phyloP scores from a whole-genome alignment of 176 grass and related monocot genomes.

The Oryza australiensis region DNA sequence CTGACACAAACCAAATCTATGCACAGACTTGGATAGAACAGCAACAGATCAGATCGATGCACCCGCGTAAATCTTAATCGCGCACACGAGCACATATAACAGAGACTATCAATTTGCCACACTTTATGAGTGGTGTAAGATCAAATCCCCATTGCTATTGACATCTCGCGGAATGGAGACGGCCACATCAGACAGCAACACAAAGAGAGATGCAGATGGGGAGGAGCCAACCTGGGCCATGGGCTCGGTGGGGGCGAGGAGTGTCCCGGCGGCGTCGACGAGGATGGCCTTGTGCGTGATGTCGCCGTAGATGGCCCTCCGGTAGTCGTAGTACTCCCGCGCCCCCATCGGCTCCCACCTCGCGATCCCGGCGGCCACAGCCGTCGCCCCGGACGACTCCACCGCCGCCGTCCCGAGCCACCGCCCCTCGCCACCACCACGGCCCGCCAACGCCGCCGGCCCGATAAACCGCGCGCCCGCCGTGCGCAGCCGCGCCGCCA shows the following conservation, averaged over 20 bases:
- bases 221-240: conserved; percentile 74
- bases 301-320: conserved; percentile 85
- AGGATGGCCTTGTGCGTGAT: conserved; percentile 95
- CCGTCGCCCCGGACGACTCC: not conserved
- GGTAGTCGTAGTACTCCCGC: conserved; percentile 88
- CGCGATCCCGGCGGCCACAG: not conserved
- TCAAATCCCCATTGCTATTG: not conserved
- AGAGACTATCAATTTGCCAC: not conserved
- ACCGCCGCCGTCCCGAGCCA: conserved; percentile 33
- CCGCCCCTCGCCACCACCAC: conserved; percentile 12
- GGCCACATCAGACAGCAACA: not conserved
- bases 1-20: not conserved
- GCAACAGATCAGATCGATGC: conserved; percentile 19
- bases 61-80: not conserved
- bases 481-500: conserved; percentile 13
- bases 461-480: not conserved
- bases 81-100: not conserved
- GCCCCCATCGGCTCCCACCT: conserved; percentile 67
- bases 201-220: not conserved
- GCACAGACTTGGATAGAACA: not conserved
- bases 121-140: not conserved
- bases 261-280: conserved; percentile 92
- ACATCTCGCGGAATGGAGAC: not conserved
- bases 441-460: not conserved
- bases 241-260: conserved; percentile 84